These are phyloP conservation scores for Gloeostereum incarnatum DNA, from an alignment of 768 basidiomycete species.

Conservation along the genomic window DNA sequence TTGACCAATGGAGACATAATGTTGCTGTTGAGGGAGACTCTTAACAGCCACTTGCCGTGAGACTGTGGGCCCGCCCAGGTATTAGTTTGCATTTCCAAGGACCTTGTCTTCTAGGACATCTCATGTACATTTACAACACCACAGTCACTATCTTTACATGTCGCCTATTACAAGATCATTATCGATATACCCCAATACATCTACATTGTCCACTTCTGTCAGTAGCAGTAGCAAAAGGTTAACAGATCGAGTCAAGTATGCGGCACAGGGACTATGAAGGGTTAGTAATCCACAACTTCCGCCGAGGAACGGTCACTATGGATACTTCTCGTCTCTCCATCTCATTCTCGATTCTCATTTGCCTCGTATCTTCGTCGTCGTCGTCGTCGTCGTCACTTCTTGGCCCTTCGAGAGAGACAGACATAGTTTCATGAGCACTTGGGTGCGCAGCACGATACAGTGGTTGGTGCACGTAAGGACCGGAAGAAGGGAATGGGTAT, in stretches of 20 bases:
- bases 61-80: background rate
- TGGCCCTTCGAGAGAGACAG: slow-evolving; percentile 32
- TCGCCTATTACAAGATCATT: too few species aligned
- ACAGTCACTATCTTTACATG: too few species aligned
- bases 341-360: slow-evolving; percentile 72
- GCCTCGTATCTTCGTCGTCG: slow-evolving; percentile 64
- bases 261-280: slow-evolving; percentile 37
- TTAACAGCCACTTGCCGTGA: slow-evolving; percentile 11
- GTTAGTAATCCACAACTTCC: slow-evolving; percentile 68
- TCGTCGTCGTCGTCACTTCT: slow-evolving; percentile 59
- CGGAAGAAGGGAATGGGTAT: slow-evolving; percentile 34
- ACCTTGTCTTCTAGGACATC: background rate
- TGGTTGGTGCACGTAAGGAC: slow-evolving; percentile 67
- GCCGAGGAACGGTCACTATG: slow-evolving; percentile 70
- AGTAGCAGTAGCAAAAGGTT: too few species aligned
- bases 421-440: too few species aligned
- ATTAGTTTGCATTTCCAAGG: background rate
- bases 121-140: too few species aligned
- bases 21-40: slow-evolving; percentile 63
- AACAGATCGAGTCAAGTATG: too few species aligned
- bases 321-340: slow-evolving; percentile 77
- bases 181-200: too few species aligned
- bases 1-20: slow-evolving; percentile 77
- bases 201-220: too few species aligned
- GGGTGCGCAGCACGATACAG: slow-evolving; percentile 36